Evolutionary conservation across 768 basidiomycete species (phyloP).

Genomic region (Boletus huronensis): DNA sequence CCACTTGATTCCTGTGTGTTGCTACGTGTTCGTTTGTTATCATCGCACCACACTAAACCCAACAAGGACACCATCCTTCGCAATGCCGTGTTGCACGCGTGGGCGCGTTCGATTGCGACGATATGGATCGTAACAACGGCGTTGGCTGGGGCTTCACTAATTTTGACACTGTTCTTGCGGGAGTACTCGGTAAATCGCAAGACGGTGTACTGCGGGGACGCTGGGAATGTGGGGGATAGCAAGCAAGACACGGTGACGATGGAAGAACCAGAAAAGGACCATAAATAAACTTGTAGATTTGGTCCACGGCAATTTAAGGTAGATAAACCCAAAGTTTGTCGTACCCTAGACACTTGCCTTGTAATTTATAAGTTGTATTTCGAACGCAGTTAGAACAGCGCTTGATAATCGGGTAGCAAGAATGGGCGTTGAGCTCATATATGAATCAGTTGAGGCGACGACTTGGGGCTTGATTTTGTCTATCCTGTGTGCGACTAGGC

Average conservation of each 20-base stretch:
- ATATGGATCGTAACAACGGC: constrained; percentile 69
- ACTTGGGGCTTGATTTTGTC: neutral
- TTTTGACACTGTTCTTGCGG: constrained; percentile 51
- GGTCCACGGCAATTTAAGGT: neutral
- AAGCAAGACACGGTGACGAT: neutral
- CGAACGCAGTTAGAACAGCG: neutral
- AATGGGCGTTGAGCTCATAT: neutral
- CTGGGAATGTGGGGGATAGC: constrained; percentile 19
- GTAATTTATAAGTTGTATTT: neutral
- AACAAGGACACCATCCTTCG: constrained; percentile 48
- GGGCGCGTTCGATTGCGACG: constrained; percentile 54
- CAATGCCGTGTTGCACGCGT: constrained; percentile 53
- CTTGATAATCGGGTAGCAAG: neutral
- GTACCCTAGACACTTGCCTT: neutral
- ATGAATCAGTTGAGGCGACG: neutral
- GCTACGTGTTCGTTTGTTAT: neutral
- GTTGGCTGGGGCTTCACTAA: constrained; percentile 48
- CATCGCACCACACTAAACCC: neutral
- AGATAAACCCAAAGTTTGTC: neutral
- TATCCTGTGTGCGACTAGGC: neutral
- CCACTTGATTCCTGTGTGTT: constrained; percentile 22
- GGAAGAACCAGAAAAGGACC: neutral
- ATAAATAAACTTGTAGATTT: neutral
- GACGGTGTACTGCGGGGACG: constrained; percentile 37
- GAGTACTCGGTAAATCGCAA: constrained; percentile 57